Evolutionary conservation across 2,329 filamentous ascomycete species (phyloP).

Genomic region (Sporothrix humicola): DNA sequence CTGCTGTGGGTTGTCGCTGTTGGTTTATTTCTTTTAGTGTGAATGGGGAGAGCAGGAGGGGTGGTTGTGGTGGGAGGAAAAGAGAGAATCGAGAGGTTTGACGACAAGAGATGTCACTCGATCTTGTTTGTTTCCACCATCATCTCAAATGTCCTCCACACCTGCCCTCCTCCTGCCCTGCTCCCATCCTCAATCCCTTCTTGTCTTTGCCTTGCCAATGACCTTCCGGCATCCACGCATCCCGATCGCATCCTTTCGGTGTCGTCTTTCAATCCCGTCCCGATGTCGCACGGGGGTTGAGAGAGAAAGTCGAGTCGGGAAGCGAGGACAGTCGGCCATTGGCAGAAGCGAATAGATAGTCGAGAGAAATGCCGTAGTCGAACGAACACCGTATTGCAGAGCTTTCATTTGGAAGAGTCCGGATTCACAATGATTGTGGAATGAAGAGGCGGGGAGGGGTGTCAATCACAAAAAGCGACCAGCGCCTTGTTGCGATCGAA

Average conservation of each 20-base stretch:
- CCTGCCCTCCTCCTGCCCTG: background rate
- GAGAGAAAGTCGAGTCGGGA: background rate
- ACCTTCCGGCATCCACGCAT: background rate
- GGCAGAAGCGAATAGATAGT: background rate
- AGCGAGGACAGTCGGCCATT: background rate
- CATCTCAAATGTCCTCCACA: background rate
- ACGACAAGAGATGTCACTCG: constrained; percentile 15
- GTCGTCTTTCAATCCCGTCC: background rate
- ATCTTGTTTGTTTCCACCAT: constrained; percentile 5
- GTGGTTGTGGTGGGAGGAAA: background rate
- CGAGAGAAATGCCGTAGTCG: constrained; percentile 22
- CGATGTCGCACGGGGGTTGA: constrained; percentile 10
- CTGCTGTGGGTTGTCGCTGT: constrained; percentile 56
- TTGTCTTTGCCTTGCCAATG: constrained; percentile 5
- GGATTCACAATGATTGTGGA: constrained; percentile 29
- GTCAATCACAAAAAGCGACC: constrained; percentile 17
- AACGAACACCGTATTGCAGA: constrained; percentile 33
- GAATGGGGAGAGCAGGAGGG: background rate
- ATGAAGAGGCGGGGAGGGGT: background rate
- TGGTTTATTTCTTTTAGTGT: background rate
- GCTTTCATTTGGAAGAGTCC: constrained; percentile 28
- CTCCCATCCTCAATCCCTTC: constrained; percentile 3
- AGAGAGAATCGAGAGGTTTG: background rate
- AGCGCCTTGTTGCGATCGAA: background rate
- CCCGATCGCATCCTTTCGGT: constrained; percentile 10